Evolutionary conservation across 2,329 filamentous ascomycete species (phyloP).

Genomic region (Leptographium wingfieldii): DNA sequence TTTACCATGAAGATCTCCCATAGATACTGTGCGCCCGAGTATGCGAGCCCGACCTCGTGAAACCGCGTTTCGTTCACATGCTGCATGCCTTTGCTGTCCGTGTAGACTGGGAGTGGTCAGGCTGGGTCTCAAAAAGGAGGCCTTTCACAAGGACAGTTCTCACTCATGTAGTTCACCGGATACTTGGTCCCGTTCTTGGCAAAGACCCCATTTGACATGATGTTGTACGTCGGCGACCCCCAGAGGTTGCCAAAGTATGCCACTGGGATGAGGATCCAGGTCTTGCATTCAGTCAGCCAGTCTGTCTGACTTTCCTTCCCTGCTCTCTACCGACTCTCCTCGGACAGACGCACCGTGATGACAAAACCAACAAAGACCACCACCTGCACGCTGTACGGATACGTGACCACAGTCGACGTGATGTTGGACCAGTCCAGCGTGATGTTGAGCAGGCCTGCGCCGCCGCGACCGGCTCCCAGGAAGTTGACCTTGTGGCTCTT

Average conservation of each 20-base stretch:
- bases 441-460: constrained; percentile 12
- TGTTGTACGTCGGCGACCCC: constrained; percentile 12
- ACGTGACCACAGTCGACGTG: constrained; percentile 12
- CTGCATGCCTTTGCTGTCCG: constrained; percentile 4
- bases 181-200: constrained; percentile 11
- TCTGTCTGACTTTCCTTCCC: background rate
- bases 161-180: constrained; percentile 6
- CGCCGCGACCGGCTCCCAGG: constrained; percentile 11
- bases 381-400: constrained; percentile 12
- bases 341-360: constrained; percentile 3
- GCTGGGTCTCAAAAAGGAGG: background rate
- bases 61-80: constrained; percentile 12
- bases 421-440: constrained; percentile 14
- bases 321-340: too few relatives aligned
- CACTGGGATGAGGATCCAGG: constrained; percentile 13
- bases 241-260: constrained; percentile 13
- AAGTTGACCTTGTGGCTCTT: constrained; percentile 13
- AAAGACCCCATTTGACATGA: constrained; percentile 12
- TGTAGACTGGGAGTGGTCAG: constrained; percentile 3
- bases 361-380: constrained; percentile 12
- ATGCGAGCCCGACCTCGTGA: constrained; percentile 12
- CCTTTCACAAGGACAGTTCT: background rate
- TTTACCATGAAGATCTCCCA: constrained; percentile 13
- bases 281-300: constrained; percentile 3
- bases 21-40: constrained; percentile 10